These are phyloP conservation scores for Lasiosphaeris hirsuta DNA, from an alignment of 495 filamentous ascomycete genomes.

Conservation along the genomic window DNA sequence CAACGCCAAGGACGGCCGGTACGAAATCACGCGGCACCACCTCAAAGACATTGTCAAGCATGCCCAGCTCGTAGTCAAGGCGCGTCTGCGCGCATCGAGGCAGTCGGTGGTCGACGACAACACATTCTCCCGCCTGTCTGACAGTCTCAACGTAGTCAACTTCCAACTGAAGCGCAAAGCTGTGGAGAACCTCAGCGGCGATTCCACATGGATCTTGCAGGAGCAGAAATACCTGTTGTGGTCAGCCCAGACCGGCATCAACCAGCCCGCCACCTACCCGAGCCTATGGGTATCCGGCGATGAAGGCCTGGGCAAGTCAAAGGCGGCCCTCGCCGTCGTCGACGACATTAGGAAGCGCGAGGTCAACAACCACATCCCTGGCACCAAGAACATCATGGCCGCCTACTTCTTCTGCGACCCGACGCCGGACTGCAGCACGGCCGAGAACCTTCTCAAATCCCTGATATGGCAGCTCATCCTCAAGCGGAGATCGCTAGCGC, in stretches of 20 bases:
- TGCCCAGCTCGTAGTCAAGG: slow-evolving; percentile 5
- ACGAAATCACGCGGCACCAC: slow-evolving; percentile 3
- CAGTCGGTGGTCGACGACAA: slow-evolving; percentile 12
- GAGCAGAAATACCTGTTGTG: slow-evolving; percentile 9
- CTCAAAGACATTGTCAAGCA: slow-evolving; percentile 13
- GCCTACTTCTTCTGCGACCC: slow-evolving; percentile 16
- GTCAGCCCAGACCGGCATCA: neutral
- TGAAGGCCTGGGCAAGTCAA: slow-evolving; percentile 14
- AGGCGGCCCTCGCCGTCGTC: slow-evolving; percentile 11
- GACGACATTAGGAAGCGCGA: slow-evolving; percentile 1
- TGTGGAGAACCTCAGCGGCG: slow-evolving; percentile 9
- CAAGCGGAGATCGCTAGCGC: slow-evolving; percentile 7
- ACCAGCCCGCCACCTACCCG: neutral
- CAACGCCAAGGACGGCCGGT: slow-evolving; percentile 14
- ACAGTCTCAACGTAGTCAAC: slow-evolving; percentile 8
- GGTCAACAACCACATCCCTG: neutral
- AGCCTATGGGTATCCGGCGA: slow-evolving; percentile 13
- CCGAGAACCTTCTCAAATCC: slow-evolving; percentile 12
- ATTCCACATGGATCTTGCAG: slow-evolving; percentile 13
- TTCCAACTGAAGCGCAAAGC: slow-evolving; percentile 1
- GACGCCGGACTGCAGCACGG: slow-evolving; percentile 2
- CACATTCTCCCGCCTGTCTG: slow-evolving; percentile 7
- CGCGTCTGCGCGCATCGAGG: slow-evolving; percentile 3
- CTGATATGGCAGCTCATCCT: slow-evolving; percentile 17
- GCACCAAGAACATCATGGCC: slow-evolving; percentile 4